Conservation (phyloP, 176 grass and related monocot genomes). For the Tuctoria greenei region DNA sequence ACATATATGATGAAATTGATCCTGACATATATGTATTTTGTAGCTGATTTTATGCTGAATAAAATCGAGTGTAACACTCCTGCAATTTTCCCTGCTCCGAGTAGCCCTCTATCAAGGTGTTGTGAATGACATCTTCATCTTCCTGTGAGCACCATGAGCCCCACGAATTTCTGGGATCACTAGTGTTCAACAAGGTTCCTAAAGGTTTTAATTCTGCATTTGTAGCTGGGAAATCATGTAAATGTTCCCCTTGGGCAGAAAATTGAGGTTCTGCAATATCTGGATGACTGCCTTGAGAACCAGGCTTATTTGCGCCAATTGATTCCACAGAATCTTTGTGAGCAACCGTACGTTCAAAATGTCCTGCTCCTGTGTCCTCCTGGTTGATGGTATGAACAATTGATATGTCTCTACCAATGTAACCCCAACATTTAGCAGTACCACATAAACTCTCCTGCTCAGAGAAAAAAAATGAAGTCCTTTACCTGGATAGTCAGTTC, state of each 20-base stretch:
- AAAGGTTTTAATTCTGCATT: slow-evolving; percentile 25
- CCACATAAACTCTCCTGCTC: slow-evolving; percentile 92
- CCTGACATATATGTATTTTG: too few species aligned
- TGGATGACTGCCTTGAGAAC: slow-evolving; percentile 32
- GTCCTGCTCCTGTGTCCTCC: slow-evolving; percentile 31
- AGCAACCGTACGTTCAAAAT: slow-evolving; percentile 39
- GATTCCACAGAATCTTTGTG: slow-evolving; percentile 41
- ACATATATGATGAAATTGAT: too few species aligned
- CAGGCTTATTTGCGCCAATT: slow-evolving; percentile 29
- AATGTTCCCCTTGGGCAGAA: slow-evolving; percentile 32
- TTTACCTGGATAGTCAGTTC: too few species aligned
- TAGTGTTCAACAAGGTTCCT: slow-evolving; percentile 30
- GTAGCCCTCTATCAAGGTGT: too few species aligned
- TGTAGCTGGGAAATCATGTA: slow-evolving; percentile 28
- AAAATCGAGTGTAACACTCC: too few species aligned
- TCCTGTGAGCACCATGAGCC: slow-evolving; percentile 38
- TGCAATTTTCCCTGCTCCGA: too few species aligned
- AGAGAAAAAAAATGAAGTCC: too few species aligned
- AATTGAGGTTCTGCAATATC: slow-evolving; percentile 34
- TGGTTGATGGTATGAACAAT: slow-evolving; percentile 54
- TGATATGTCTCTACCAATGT: slow-evolving; percentile 82
- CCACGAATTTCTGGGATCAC: slow-evolving; percentile 33
- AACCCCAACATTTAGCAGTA: slow-evolving; percentile 71
- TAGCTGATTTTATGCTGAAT: too few species aligned
- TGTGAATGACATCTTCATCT: slow-evolving; percentile 50